These are phyloP conservation scores for Tetrastigma voinierianum DNA, from an alignment of 164 flowering plant genomes.

Conservation along the genomic window DNA sequence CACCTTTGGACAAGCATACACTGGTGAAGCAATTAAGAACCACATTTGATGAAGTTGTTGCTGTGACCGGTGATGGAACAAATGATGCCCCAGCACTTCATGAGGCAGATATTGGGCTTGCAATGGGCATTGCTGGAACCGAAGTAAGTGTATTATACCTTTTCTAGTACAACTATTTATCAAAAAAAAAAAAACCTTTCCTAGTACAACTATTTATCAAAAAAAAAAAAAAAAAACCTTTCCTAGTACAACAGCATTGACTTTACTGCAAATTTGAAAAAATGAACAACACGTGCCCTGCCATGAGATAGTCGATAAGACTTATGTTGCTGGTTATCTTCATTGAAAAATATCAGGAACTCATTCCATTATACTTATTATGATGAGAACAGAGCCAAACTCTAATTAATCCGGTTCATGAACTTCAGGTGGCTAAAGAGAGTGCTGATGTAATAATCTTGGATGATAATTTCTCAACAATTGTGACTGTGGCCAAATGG, in stretches of 20 bases:
- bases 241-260: not conserved
- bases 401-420: not conserved
- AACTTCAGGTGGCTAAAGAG: constrained; percentile 78
- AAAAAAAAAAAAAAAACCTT: too few species aligned
- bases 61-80: constrained; percentile 98
- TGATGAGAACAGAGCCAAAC: too few species aligned
- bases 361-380: too few species aligned
- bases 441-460: constrained; percentile 87
- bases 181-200: too few species aligned
- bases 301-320: too few species aligned
- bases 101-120: constrained; percentile 98
- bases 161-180: not conserved
- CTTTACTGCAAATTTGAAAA: not conserved
- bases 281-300: not conserved
- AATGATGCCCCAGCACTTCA: constrained; percentile 99
- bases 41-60: constrained; percentile 85
- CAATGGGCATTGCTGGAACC: constrained; percentile 99
- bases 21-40: constrained; percentile 72
- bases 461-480: constrained; percentile 85
- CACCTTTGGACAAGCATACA: constrained; percentile 75
- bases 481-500: constrained; percentile 86
- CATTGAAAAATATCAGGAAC: too few species aligned
- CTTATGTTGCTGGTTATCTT: too few species aligned
- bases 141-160: constrained; percentile 50
- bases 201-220: too few species aligned